phyloP scores from a whole-genome alignment of 768 basidiomycete species.

The Naganishia randhawae region DNA sequence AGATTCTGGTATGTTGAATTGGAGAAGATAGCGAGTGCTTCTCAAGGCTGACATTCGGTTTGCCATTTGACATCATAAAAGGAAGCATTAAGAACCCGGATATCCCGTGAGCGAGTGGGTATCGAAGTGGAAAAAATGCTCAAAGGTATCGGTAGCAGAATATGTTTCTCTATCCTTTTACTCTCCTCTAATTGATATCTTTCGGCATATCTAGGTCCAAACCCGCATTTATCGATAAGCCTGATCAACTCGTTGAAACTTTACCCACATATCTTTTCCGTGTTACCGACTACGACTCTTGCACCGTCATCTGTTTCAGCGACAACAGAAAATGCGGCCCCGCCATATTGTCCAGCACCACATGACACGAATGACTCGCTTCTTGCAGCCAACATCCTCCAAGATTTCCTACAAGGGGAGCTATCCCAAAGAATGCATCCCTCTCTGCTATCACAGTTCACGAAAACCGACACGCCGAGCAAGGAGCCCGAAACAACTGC shows the following conservation, averaged over 20 bases:
- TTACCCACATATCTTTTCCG: conserved; percentile 55
- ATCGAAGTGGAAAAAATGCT: conserved; percentile 94
- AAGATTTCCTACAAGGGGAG: neutral
- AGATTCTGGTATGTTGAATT: conserved; percentile 55
- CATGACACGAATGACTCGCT: conserved; percentile 19
- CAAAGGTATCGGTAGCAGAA: conserved; percentile 58
- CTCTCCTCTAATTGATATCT: neutral
- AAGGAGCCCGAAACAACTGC: conserved; percentile 35
- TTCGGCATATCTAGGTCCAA: conserved; percentile 56
- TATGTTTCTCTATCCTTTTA: neutral
- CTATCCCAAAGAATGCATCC: neutral
- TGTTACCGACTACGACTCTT: conserved; percentile 51
- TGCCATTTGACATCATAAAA: conserved; percentile 36
- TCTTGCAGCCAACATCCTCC: conserved; percentile 10
- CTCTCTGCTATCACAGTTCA: conserved; percentile 8
- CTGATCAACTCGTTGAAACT: conserved; percentile 72
- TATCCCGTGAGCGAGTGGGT: conserved; percentile 85
- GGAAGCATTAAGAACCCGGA: conserved; percentile 70
- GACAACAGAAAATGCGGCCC: neutral
- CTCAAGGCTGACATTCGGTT: conserved; percentile 57
- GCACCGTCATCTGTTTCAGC: conserved; percentile 2
- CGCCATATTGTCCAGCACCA: conserved; percentile 25
- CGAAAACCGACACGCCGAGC: neutral
- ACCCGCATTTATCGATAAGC: conserved; percentile 69
- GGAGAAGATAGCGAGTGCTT: neutral